Conservation (phyloP, 2,329 filamentous ascomycete species). For the Phoma sp. region DNA sequence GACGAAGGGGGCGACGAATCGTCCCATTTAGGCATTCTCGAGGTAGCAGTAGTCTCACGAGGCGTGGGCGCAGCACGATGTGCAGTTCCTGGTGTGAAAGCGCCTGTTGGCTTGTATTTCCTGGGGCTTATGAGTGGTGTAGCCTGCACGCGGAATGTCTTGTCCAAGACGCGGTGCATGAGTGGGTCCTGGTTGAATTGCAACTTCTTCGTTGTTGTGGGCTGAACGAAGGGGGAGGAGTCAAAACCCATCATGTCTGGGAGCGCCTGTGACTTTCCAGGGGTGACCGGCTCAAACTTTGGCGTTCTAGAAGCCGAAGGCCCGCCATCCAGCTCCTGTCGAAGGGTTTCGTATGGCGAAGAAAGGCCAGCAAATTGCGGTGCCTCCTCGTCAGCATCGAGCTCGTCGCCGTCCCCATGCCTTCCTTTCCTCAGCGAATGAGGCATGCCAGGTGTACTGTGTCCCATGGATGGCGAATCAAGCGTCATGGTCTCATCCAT, state of each 20-base stretch:
- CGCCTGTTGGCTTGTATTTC: constrained; percentile 51
- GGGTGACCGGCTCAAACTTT: constrained; percentile 43
- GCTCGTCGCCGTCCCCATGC: constrained; percentile 15
- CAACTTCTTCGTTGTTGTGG: constrained; percentile 40
- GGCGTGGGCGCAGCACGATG: constrained; percentile 36
- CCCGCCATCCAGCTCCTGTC: constrained; percentile 71
- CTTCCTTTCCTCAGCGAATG: constrained; percentile 25
- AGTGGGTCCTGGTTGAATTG: constrained; percentile 70
- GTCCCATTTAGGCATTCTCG: constrained; percentile 32
- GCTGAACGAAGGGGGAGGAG: constrained; percentile 60
- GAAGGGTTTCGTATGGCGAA: constrained; percentile 78
- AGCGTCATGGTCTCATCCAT: constrained; percentile 69
- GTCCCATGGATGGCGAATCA: constrained; percentile 61
- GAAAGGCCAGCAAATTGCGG: constrained; percentile 67
- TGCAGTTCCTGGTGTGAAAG: constrained; percentile 46
- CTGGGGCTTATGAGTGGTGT: constrained; percentile 78
- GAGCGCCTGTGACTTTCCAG: constrained; percentile 42
- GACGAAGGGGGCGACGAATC: constrained; percentile 58
- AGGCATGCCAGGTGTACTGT: constrained; percentile 66
- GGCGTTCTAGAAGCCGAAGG: constrained; percentile 53
- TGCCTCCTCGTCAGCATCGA: constrained; percentile 29
- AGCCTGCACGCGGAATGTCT: constrained; percentile 91
- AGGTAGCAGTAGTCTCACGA: constrained; percentile 26
- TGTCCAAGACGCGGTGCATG: constrained; percentile 90
- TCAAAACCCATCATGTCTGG: constrained; percentile 52